Evolutionary conservation across 139 green algal genomes (phyloP), one percentile per base, ranked within the genome.

Genomic region (Yamagishiella unicocca): DNA sequence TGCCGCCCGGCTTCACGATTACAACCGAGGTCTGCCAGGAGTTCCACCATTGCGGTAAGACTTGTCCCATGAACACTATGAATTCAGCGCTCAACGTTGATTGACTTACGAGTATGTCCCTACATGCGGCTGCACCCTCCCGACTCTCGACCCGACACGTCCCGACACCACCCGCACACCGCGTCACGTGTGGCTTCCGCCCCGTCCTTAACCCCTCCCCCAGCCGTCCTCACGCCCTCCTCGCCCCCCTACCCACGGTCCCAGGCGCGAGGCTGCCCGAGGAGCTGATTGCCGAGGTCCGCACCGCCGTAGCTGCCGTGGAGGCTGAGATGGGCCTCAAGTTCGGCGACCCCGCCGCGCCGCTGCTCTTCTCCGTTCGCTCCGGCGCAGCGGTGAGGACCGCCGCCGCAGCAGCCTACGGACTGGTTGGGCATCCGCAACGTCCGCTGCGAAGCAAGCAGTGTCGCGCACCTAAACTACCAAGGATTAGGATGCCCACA

Each of bases 1-100:
- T 98, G n/a, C 96, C 96, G 0, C 93, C 96, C 37, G 96, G 96
- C 75, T 92, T 98, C 71, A 98, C 96, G 53, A 97, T 98, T 89
- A 97, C 94, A 25, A 98, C 96, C 17, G 91, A 95, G 43, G 93
- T 95, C 31, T 98, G 96, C 90, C 38, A 90, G 72, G 77, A 95
- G 85, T 97, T 93, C 77, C 82, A 96, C 89, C 31, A 80, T 9
- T 68, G 58, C 50, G 88, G 90, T 93, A 64, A 91, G 84, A 21
- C 17, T 25, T 61, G 17, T 25, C 50, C 14, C 50, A 17, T 61
- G 50, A 17, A n/a, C n/a, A n/a, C n/a, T n/a, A n/a, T n/a, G n/a
- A n/a, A n/a, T n/a, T n/a, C n/a, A n/a, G n/a, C n/a, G n/a, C n/a
- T n/a, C n/a, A n/a, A n/a, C n/a, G n/a, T n/a, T n/a, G n/a, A n/a